Evolutionary conservation across 768 basidiomycete genomes (phyloP), one percentile per base, ranked within the genome.

Genomic region (Tylopilus plumbeoviolaceoides): DNA sequence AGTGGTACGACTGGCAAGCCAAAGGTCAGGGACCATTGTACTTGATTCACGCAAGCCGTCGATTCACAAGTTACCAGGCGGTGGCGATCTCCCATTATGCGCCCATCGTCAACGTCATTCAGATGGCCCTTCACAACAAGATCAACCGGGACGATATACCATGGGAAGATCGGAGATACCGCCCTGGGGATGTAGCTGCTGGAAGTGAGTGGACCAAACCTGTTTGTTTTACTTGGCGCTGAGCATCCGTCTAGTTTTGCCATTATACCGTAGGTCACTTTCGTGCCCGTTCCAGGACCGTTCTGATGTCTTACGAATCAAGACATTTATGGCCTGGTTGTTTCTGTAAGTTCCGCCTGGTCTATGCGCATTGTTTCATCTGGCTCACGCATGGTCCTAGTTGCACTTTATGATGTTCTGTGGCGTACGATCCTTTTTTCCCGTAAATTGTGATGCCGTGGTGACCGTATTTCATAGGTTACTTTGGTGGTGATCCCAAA

Each of bases 1-100:
- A 87, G 86, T 56, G 87, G 87, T 8, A 89, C 87, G 21, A 89
- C 87, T 15, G 86, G 86, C 65, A 71, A 67, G 61, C 73, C 67
- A 30, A 65, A 68, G 54, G 66, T 65, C 14, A 46, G 56, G 4
- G 15, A 4, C 7, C 17, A 10, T 21, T 12, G 10, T 17, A 11
- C 14, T 41, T 4, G 5, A 25, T 1, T 9, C 9, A 25, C 21
- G 15, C 2, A 18, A n/a, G 44, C 1, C n/a, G 17, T 36, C 35
- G 44, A 59, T 23, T 0, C 4, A 25, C 6, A 15, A 27, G 9
- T 17, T 30, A 17, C 10, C 31, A 84, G 84, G 88, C 85, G 10
- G 84, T 87, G 17, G 76, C 74, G 8, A 82, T 89, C 51, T 63
- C 87, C 0, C 87, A 89, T 63, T 83, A 81, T 61, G 67, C 77